Evolutionary conservation across 495 filamentous ascomycete species (phyloP).

Genomic region (Lentithecium fluviatile): DNA sequence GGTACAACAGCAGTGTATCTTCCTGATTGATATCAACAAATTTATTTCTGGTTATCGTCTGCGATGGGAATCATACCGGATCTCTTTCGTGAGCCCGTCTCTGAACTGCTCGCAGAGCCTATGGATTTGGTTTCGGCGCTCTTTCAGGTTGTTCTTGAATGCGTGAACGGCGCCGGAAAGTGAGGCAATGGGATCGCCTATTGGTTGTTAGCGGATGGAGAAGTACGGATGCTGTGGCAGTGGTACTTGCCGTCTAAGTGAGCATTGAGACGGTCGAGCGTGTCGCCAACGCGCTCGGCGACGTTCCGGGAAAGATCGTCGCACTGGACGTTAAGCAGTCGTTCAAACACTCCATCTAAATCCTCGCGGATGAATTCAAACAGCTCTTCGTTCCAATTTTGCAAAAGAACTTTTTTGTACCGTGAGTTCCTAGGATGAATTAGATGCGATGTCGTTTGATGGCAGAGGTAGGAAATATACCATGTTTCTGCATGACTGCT

Average conservation of each 20-base stretch:
- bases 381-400: conserved; percentile 7
- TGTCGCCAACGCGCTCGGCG: not conserved
- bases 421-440: not conserved
- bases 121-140: too few species aligned
- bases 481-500: not conserved
- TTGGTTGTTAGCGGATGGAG: too few species aligned
- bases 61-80: too few species aligned
- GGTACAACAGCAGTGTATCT: not conserved
- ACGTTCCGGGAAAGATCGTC: not conserved
- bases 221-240: too few species aligned
- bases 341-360: not conserved
- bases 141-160: too few species aligned
- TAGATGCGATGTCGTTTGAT: not conserved
- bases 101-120: too few species aligned
- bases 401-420: not conserved
- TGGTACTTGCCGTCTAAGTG: too few species aligned
- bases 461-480: not conserved
- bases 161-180: too few species aligned
- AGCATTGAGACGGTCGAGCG: not conserved
- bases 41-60: too few species aligned
- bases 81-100: too few species aligned
- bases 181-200: too few species aligned
- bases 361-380: not conserved
- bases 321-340: not conserved
- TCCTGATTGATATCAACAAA: not conserved